phyloP scores from a whole-genome alignment of 2,329 filamentous ascomycete genomes.

The Aspergillus versicolor region DNA sequence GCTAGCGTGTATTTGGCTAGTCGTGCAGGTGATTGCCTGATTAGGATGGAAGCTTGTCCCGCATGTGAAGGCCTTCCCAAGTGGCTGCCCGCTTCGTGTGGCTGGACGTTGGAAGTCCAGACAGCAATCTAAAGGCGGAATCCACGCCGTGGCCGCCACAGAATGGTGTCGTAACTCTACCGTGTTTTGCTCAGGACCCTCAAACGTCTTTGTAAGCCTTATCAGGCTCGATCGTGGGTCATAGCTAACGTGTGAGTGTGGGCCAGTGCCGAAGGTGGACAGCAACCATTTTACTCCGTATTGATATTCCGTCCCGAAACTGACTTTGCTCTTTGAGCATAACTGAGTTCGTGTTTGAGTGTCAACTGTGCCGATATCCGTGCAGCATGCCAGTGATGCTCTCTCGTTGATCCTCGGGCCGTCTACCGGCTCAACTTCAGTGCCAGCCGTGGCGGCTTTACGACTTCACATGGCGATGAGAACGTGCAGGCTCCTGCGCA shows the following conservation, averaged over 20 bases:
- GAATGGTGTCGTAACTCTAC: slow-evolving; percentile 1
- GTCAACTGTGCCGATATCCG: background rate
- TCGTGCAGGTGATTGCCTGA: slow-evolving; percentile 1
- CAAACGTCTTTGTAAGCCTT: background rate
- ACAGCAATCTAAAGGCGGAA: background rate
- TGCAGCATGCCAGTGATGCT: background rate
- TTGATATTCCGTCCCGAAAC: too few species aligned
- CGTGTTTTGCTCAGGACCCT: background rate
- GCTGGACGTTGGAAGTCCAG: background rate
- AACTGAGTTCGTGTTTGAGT: too few species aligned
- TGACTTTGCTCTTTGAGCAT: too few species aligned
- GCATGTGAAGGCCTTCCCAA: background rate
- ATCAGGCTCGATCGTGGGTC: background rate
- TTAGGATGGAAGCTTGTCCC: background rate
- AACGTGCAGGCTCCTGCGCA: background rate
- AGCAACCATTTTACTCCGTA: too few species aligned
- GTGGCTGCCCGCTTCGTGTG: background rate
- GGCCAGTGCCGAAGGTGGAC: too few species aligned
- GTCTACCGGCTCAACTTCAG: background rate
- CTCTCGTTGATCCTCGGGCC: slow-evolving; percentile 11
- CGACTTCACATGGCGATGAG: background rate
- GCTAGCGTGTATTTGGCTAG: background rate
- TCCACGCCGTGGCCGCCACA: background rate
- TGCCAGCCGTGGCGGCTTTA: background rate
- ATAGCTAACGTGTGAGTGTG: too few species aligned